These are phyloP conservation scores for Talaromyces sp. DNA, from an alignment of 2,329 filamentous ascomycete species.

Conservation along the genomic window DNA sequence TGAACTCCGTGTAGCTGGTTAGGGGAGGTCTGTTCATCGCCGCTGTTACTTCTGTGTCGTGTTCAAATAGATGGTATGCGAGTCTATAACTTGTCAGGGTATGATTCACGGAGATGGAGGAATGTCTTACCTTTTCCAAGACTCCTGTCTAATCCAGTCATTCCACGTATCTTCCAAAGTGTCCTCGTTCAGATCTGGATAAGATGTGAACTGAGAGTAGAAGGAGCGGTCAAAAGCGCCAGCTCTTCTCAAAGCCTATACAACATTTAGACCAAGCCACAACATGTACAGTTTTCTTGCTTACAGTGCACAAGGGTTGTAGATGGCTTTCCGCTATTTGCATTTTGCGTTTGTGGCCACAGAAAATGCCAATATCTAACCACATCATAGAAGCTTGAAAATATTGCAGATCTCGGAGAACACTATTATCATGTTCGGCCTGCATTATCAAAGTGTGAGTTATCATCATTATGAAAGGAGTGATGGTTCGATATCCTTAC, in stretches of 20 bases:
- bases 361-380: constrained; percentile 2
- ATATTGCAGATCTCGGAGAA: not conserved
- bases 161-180: not conserved
- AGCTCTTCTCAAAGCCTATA: not conserved
- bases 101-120: not conserved
- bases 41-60: not conserved
- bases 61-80: not conserved
- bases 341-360: not conserved
- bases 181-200: not conserved
- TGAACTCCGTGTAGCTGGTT: not conserved
- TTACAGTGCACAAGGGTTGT: not conserved
- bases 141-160: not conserved
- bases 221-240: not conserved
- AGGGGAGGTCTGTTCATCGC: not conserved
- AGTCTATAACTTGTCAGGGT: not conserved
- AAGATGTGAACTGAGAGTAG: not conserved
- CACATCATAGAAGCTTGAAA: constrained; percentile 10
- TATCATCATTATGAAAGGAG: not conserved
- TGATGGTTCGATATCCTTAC: not conserved
- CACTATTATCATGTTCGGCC: constrained; percentile 3
- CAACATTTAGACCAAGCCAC: not conserved
- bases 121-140: not conserved
- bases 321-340: not conserved
- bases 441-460: not conserved
- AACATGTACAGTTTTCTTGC: not conserved